Evolutionary conservation across 495 filamentous ascomycete genomes (phyloP).

Genomic region (Aspergillus saccharolyticus): DNA sequence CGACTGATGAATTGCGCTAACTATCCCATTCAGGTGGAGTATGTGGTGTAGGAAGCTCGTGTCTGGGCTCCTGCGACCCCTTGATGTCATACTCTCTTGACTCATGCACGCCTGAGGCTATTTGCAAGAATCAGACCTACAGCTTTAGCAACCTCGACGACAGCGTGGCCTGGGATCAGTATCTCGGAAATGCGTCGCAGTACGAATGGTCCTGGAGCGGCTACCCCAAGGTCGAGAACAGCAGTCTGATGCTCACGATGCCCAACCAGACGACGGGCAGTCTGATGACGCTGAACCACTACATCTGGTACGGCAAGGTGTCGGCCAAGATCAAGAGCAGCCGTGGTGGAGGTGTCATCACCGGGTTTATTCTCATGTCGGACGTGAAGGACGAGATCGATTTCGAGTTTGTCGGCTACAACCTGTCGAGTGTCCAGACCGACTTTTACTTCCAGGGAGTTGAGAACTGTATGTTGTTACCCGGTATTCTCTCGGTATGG

Average conservation of each 20-base stretch:
- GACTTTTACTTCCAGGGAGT: conserved; percentile 98
- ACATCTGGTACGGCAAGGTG: conserved; percentile 97
- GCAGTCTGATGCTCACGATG: conserved; percentile 78
- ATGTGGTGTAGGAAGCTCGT: conserved; percentile 91
- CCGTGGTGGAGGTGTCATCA: conserved; percentile 80
- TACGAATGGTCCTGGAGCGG: conserved; percentile 88
- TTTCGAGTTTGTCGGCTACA: conserved; percentile 85
- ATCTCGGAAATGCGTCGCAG: conserved; percentile 73
- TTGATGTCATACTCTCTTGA: conserved; percentile 72
- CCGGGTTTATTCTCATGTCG: conserved; percentile 88
- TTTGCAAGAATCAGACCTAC: conserved; percentile 71
- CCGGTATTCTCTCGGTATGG: background rate
- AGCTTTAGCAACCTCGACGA: conserved; percentile 60
- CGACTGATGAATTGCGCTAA: conserved; percentile 9
- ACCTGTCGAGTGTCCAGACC: conserved; percentile 72
- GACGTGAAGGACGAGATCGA: conserved; percentile 98
- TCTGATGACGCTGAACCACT: conserved; percentile 76
- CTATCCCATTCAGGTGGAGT: conserved; percentile 73
- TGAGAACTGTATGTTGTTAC: conserved; percentile 66
- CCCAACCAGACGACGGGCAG: conserved; percentile 73
- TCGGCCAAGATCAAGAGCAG: conserved; percentile 84
- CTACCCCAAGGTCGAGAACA: conserved; percentile 54
- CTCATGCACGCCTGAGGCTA: conserved; percentile 77
- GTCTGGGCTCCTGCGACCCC: conserved; percentile 92
- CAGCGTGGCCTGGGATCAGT: conserved; percentile 63